Base-by-base conservation (phyloP, 2,329 filamentous ascomycete genomes). In the Calonectria honghensis region DNA sequence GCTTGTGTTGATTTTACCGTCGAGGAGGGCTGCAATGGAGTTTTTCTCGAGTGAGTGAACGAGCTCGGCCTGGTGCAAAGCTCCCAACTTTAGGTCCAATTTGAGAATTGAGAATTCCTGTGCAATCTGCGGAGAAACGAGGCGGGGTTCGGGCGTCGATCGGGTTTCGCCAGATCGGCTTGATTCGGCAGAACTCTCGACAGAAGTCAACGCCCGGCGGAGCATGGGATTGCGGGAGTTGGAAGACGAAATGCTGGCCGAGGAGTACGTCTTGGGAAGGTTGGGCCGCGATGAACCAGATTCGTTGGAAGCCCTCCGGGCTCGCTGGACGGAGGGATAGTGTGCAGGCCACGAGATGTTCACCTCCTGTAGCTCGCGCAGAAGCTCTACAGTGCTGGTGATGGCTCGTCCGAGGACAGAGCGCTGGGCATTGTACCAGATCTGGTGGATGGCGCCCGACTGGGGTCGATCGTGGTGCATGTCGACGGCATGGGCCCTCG, bases 51-150 rank as follows among this genome's bases (percentile, higher is more conserved):
- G 86, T 1, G 97, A 98, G 85, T 98, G 96, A 11, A 98, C 96
- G 24, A 98, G 89, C 81, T 98, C 96, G 0, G 95, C 91, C 82
- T 98, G 97, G 75, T 96, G 94, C 65, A 98, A 85, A 7, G 94
- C 89, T 39, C 96, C 96, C 70, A 99, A 90, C 86, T 98, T 98
- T 72, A 99, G 87, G 84, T 99, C 97, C 75, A 99, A 88, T 86
- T 98, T 99, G 77, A 99, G 86, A 39, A 99, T 93, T 0, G 96
- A 98, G 80, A 98, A 98, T 81, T 99, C 96, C 78, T 98, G 95
- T 4, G 96, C 95, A 76, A 98, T 96, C 84, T 98, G 95, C 37
- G 96, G 95, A 2, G 95, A 95, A 75, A 98, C 93, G 31, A 99
- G 89, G 77, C 97, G 90, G 18, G 96, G 96, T 82, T 98, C 96